A percentile compares a stretch with the other conserved stretches of the same genome.
These are phyloP conservation scores for Alectoria sarmentosa DNA, from an alignment of 495 filamentous ascomycete genomes.

Conservation along the genomic window DNA sequence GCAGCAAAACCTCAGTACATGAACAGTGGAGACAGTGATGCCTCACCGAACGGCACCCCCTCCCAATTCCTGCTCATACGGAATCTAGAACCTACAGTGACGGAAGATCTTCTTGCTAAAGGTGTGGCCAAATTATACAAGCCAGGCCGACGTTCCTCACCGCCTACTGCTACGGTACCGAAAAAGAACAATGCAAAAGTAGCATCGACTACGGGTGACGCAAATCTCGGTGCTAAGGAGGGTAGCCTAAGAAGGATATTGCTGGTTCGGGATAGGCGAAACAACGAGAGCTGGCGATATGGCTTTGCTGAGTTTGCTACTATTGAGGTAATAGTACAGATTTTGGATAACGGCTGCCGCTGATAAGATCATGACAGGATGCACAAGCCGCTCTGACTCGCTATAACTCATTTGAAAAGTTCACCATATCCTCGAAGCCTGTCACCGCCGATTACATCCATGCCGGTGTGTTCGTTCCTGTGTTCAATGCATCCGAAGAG, in stretches of 20 bases:
- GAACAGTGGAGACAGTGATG: slow-evolving; percentile 76
- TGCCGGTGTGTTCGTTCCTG: slow-evolving; percentile 78
- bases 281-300: slow-evolving; percentile 75
- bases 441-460: slow-evolving; percentile 76
- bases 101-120: slow-evolving; percentile 69
- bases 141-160: slow-evolving; percentile 39
- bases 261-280: slow-evolving; percentile 66
- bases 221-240: slow-evolving; percentile 67
- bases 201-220: slow-evolving; percentile 65
- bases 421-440: slow-evolving; percentile 74
- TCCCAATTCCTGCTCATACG: slow-evolving; percentile 80
- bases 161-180: slow-evolving; percentile 26
- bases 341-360: not conserved
- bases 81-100: slow-evolving; percentile 64
- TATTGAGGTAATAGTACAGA: slow-evolving; percentile 37
- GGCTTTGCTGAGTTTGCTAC: slow-evolving; percentile 87
- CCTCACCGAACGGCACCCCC: slow-evolving; percentile 61
- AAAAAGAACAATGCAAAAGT: slow-evolving; percentile 61
- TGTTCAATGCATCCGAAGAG: slow-evolving; percentile 49
- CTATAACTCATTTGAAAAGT: slow-evolving; percentile 68
- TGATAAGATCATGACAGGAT: slow-evolving; percentile 43
- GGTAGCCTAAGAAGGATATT: slow-evolving; percentile 72
- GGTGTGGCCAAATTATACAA: slow-evolving; percentile 74
- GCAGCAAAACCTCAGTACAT: slow-evolving; percentile 31
- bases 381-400: slow-evolving; percentile 70